Base-by-base conservation (phyloP, 2,329 filamentous ascomycete genomes). In the Scortechinia acanthostroma region DNA sequence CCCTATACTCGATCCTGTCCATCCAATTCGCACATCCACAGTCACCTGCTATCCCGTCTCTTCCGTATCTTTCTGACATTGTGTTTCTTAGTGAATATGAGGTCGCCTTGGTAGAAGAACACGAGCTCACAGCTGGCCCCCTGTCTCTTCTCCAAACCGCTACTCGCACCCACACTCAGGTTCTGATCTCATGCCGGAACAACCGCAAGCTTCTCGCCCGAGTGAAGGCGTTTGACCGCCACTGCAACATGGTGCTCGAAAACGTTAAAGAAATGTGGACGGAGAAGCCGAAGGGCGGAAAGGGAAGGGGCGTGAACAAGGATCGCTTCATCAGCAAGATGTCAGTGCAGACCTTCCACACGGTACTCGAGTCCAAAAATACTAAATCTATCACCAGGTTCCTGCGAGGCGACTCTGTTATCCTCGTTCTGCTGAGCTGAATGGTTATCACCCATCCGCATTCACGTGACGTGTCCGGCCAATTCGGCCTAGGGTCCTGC, bases 201-300 rank as follows among this genome's bases (percentile, higher is more conserved):
- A 97, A 97, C 74, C 87, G 91, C 68, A 98, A 98, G 75, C 77
- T 98, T 42, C 83, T 98, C 46, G 93, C 91, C 44, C 86, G 93
- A 52, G 91, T 98, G 60, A 98, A 98, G 75, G 93, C 93, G 4
- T 98, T 98, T 64, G 93, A 98, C 69, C 79, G 93, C 49, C 93
- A 98, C 69, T 97, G 91, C 79, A 98, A 98, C 71, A 97, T 98
- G 93, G 88, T 95, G 3, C 74, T 96, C 42, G 90, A 95, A 73
- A 95, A 95, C 55, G 90, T 94, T 37, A 94, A 94, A 76, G 93
- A 98, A 71, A 97, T 98, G 91, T 98, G 93, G 93, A 96, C 91
- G 6, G 93, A 98, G 71, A 93, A 87, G 46, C 90, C 91, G 19
- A 85, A 83, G 52, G 91, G 91, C 53, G 93, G 91, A 73, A 91